A percentile compares a stretch with the other conserved stretches of the same genome.
Conservation (phyloP, 2,329 filamentous ascomycete genomes). For the Shiraia bambusicola region DNA sequence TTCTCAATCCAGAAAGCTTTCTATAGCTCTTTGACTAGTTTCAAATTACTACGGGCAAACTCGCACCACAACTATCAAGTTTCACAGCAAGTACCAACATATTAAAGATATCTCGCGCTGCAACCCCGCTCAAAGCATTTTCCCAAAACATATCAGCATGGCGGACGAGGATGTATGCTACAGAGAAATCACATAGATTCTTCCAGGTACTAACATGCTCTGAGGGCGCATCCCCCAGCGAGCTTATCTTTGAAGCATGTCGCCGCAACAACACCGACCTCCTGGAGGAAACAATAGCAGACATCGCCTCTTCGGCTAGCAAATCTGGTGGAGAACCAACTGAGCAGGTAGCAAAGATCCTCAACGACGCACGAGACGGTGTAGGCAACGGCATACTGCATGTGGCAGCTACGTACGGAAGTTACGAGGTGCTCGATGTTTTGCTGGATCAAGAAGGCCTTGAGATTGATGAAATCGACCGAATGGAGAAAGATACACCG, state of each 20-base stretch:
- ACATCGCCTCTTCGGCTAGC: slow-evolving; percentile 47
- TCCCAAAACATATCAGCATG: slow-evolving; percentile 21
- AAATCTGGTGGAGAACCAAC: slow-evolving; percentile 56
- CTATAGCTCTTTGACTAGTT: too few species aligned
- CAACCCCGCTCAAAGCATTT: slow-evolving; percentile 1
- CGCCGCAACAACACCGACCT: slow-evolving; percentile 90
- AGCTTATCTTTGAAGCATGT: slow-evolving; percentile 89
- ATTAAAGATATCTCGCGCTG: background rate
- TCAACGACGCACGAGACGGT: slow-evolving; percentile 83
- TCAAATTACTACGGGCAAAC: too few species aligned
- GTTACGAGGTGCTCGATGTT: slow-evolving; percentile 81
- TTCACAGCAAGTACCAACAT: too few species aligned
- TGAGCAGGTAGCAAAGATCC: slow-evolving; percentile 69
- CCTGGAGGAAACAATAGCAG: slow-evolving; percentile 69
- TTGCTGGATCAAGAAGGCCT: slow-evolving; percentile 82
- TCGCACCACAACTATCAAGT: too few species aligned
- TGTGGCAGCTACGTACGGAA: slow-evolving; percentile 80
- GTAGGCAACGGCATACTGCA: slow-evolving; percentile 89
- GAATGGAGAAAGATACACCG: slow-evolving; percentile 72
- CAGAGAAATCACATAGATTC: too few species aligned
- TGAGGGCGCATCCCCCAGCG: slow-evolving; percentile 80
- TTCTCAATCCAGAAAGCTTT: background rate
- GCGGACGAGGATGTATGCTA: slow-evolving; percentile 37
- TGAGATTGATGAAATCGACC: slow-evolving; percentile 78
- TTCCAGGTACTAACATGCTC: slow-evolving; percentile 11